A percentile compares a stretch with the other conserved stretches of the same genome.
Conservation (phyloP, 495 filamentous ascomycete genomes). For the Aspergillus baeticus region DNA sequence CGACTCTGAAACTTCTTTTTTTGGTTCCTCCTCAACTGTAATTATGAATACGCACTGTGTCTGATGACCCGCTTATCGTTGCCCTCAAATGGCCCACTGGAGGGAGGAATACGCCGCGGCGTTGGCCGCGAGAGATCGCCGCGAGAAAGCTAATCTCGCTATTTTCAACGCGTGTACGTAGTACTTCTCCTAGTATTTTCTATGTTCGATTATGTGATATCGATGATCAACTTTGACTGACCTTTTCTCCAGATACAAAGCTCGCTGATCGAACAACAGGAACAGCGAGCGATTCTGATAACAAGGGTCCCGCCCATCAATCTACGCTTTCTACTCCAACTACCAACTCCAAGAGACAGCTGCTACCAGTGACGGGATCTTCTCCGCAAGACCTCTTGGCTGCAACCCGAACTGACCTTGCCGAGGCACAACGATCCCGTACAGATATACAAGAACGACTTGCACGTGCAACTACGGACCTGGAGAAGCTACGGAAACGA, state of each 20-base stretch:
- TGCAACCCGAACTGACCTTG: slow-evolving; percentile 60
- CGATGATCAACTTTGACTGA: slow-evolving; percentile 3
- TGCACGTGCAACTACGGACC: slow-evolving; percentile 57
- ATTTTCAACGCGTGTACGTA: slow-evolving; percentile 58
- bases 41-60: slow-evolving; percentile 14
- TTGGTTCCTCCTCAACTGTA: slow-evolving; percentile 7
- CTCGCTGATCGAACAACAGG: slow-evolving; percentile 68
- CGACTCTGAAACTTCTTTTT: neutral
- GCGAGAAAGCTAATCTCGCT: slow-evolving; percentile 54
- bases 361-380: slow-evolving; percentile 17
- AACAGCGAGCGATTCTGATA: slow-evolving; percentile 20
- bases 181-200: neutral
- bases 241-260: slow-evolving; percentile 53
- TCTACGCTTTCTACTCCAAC: slow-evolving; percentile 16
- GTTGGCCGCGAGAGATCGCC: slow-evolving; percentile 53
- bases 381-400: slow-evolving; percentile 38
- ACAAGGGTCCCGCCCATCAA: slow-evolving; percentile 15
- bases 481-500: slow-evolving; percentile 58
- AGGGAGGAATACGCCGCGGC: slow-evolving; percentile 55
- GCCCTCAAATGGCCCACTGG: slow-evolving; percentile 52
- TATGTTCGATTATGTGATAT: neutral
- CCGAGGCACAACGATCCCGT: slow-evolving; percentile 72
- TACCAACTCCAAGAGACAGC: slow-evolving; percentile 25
- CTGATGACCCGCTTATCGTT: slow-evolving; percentile 21
- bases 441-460: slow-evolving; percentile 62